These are phyloP conservation scores for Trichoderma sp. DNA, from an alignment of 2,329 filamentous ascomycete species.

Conservation along the genomic window DNA sequence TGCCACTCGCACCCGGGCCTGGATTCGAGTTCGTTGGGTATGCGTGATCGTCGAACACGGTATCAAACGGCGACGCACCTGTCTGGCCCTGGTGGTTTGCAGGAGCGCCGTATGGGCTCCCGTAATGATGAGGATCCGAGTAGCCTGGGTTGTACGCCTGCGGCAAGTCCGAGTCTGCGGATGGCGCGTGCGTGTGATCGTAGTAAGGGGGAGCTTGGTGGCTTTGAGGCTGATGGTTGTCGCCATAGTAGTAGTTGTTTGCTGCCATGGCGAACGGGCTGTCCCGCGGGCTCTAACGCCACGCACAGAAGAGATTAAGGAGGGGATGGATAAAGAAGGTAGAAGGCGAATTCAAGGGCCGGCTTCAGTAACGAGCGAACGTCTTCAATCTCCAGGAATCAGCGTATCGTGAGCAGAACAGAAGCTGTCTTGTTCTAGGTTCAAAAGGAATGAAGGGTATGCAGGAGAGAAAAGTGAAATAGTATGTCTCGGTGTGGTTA, in stretches of 20 bases:
- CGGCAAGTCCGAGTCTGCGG: constrained; percentile 45
- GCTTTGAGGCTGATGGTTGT: constrained; percentile 41
- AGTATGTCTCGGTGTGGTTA: constrained; percentile 19
- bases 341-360: not conserved
- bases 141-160: constrained; percentile 43
- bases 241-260: constrained; percentile 66
- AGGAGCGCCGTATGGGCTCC: constrained; percentile 37
- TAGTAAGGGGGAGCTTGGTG: constrained; percentile 49
- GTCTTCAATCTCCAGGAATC: not conserved
- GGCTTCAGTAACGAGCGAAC: not conserved
- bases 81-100: constrained; percentile 43
- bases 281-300: constrained; percentile 14
- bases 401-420: not conserved
- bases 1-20: constrained; percentile 41
- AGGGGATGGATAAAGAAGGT: not conserved
- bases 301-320: constrained; percentile 1
- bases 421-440: not conserved
- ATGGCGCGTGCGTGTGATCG: constrained; percentile 46
- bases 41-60: constrained; percentile 69
- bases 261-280: constrained; percentile 56
- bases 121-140: constrained; percentile 25
- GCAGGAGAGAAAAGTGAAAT: constrained; percentile 12
- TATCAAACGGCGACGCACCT: constrained; percentile 62
- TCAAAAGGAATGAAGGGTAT: not conserved
- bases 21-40: constrained; percentile 61